phyloP scores from a whole-genome alignment of 2,329 filamentous ascomycete genomes.

The Helotiales sp. region DNA sequence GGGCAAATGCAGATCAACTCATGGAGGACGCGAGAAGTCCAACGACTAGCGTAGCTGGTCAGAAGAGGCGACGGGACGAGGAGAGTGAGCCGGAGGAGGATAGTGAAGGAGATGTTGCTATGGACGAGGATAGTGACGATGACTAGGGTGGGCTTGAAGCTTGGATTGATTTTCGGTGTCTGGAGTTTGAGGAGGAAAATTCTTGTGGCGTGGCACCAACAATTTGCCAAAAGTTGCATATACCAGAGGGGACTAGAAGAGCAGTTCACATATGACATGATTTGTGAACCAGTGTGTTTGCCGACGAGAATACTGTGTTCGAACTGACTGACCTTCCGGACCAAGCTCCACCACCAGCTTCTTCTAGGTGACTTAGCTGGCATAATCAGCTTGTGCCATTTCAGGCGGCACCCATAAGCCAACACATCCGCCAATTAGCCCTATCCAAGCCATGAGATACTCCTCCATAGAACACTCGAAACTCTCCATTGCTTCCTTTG shows the following conservation, averaged over 20 bases:
- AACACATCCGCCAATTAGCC: slow-evolving; percentile 80
- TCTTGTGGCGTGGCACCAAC: slow-evolving; percentile 9
- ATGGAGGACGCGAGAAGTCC: slow-evolving; percentile 58
- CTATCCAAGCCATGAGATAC: slow-evolving; percentile 89
- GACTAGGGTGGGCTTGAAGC: slow-evolving; percentile 29
- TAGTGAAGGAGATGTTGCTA: slow-evolving; percentile 68
- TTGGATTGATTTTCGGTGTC: slow-evolving; percentile 33
- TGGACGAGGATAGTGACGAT: slow-evolving; percentile 58
- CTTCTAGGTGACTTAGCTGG: background rate
- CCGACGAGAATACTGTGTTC: background rate
- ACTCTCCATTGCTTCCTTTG: slow-evolving; percentile 76
- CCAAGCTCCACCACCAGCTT: background rate
- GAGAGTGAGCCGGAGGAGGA: slow-evolving; percentile 73
- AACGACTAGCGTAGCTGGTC: slow-evolving; percentile 58
- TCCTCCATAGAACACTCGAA: slow-evolving; percentile 64
- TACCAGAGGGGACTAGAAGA: background rate
- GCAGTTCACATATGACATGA: slow-evolving; percentile 1
- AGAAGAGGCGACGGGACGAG: slow-evolving; percentile 73
- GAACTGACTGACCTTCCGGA: background rate
- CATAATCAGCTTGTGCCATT: slow-evolving; percentile 52
- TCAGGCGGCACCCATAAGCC: slow-evolving; percentile 78
- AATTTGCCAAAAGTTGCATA: slow-evolving; percentile 22
- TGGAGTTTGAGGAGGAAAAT: slow-evolving; percentile 26
- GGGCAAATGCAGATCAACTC: slow-evolving; percentile 50
- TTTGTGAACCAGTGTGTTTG: background rate